phyloP scores from a whole-genome alignment of 1,284 basidiomycete species.

The Cryptococcus amylolentus region DNA sequence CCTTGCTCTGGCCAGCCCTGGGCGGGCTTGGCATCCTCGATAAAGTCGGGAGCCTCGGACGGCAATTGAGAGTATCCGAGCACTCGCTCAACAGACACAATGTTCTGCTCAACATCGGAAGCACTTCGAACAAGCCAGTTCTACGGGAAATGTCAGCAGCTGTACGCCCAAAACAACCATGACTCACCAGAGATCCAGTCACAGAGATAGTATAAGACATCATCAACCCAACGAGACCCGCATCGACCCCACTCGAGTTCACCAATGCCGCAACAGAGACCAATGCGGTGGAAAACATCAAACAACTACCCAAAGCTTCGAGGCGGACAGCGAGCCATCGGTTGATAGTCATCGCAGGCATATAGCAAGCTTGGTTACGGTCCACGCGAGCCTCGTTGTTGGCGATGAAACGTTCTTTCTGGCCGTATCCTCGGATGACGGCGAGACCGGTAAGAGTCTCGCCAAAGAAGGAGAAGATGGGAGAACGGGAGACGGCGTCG shows the following conservation, averaged over 20 bases:
- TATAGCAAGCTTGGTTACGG: conserved; percentile 56
- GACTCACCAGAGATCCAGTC: conserved; percentile 57
- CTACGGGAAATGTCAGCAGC: conserved; percentile 24
- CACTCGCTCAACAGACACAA: conserved; percentile 76
- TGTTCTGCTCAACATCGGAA: conserved; percentile 89
- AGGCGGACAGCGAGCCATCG: conserved; percentile 55
- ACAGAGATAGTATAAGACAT: conserved; percentile 80
- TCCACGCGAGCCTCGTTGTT: conserved; percentile 70
- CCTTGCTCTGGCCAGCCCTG: conserved; percentile 72
- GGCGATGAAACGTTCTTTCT: conserved; percentile 68
- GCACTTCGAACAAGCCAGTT: conserved; percentile 89
- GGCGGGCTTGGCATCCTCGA: conserved; percentile 62
- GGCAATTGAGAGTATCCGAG: conserved; percentile 65
- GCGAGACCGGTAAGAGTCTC: conserved; percentile 80
- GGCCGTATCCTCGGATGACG: conserved; percentile 75
- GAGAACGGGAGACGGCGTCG: conserved; percentile 83
- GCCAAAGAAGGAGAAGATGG: conserved; percentile 83
- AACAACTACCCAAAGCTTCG: conserved; percentile 75
- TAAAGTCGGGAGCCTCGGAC: conserved; percentile 71
- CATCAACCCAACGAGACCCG: conserved; percentile 86
- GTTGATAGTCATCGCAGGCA: conserved; percentile 54
- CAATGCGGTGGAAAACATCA: conserved; percentile 71
- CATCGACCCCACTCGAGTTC: conserved; percentile 68
- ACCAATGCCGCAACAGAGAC: conserved; percentile 71
- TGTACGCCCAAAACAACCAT: not conserved